A percentile compares a stretch with the other conserved stretches of the same genome.
These are phyloP conservation scores for Quercus suber DNA, from an alignment of 306 rosid species.

Conservation along the genomic window DNA sequence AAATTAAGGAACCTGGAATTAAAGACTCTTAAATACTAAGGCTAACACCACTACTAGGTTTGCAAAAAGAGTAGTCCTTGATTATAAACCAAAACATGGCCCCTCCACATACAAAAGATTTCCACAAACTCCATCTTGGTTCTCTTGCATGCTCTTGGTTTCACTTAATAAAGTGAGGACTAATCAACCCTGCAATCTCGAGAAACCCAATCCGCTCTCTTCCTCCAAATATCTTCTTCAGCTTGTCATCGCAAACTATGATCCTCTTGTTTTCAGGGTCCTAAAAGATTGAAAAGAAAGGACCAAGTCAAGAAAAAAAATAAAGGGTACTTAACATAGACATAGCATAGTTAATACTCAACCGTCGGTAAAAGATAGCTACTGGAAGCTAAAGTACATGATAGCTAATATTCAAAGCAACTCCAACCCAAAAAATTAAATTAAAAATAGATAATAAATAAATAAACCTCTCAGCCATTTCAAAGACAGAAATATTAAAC, in stretches of 20 bases:
- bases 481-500: neutral
- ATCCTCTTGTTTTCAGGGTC: constrained; percentile 77
- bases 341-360: neutral
- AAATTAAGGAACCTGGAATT: constrained; percentile 7
- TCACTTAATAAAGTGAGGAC: constrained; percentile 75
- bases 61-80: constrained; percentile 19
- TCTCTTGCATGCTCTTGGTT: neutral
- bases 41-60: constrained; percentile 18
- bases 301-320: constrained; percentile 19
- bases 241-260: constrained; percentile 81
- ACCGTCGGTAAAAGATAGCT: neutral
- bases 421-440: no score
- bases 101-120: constrained; percentile 21
- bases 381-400: neutral
- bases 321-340: neutral
- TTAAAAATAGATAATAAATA: no score
- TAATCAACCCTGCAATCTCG: constrained; percentile 81
- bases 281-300: constrained; percentile 30
- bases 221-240: constrained; percentile 79
- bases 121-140: neutral
- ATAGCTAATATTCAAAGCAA: neutral
- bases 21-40: constrained; percentile 28
- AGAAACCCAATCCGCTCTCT: constrained; percentile 78
- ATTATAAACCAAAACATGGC: constrained; percentile 34
- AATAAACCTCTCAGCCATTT: neutral